Evolutionary conservation across 495 filamentous ascomycete genomes (phyloP), one percentile per base, ranked within the genome.

Genomic region (Astrocystis sublimbata): DNA sequence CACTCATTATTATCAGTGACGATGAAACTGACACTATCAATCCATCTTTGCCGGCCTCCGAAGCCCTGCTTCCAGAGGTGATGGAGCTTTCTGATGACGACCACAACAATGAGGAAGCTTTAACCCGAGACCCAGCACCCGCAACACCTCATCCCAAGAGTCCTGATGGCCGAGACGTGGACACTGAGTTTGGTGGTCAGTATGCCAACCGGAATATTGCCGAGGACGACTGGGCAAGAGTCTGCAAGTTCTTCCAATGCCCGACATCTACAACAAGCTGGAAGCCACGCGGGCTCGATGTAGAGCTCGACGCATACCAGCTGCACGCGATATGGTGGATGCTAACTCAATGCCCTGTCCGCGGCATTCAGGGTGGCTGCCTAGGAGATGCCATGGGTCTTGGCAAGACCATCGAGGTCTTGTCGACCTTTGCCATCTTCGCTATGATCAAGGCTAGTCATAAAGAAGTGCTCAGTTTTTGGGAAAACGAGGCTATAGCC

Each of bases 291-390:
- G 33, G 33, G 5, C 12, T 36, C 33, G 12, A 5, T 12, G 12
- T 5, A 12, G 33, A 36, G 33, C 33, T 36, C 12, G 5, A 6
- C 33, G 33, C 6, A 26, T 51, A 51, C 28, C 47, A 31, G 26
- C 47, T 51, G 6, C 47, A 51, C 42, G 42, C 42, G 5, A n/a
- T 45, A 5, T 45, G 42, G 42, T 45, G 42, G 42, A 45, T 45
- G 42, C 6, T 45, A 17, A 45, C 19, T 7, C 42, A 45, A 23
- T 45, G 6, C 5, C 42, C 42, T 5, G 5, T 45, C 6, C 42
- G 42, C 42, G 17, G 17, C 15, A n/a, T 45, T 7, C 17, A 6
- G 13, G 42, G 42, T 6, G 42, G 42, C 17, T 45, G 42, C 19
- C 17, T 45, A 45, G 42, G 42, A 6, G 42, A 45, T 23, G 19